These are phyloP conservation scores for Cladosporium sp. DNA, from an alignment of 2,329 filamentous ascomycete genomes.

Conservation along the genomic window DNA sequence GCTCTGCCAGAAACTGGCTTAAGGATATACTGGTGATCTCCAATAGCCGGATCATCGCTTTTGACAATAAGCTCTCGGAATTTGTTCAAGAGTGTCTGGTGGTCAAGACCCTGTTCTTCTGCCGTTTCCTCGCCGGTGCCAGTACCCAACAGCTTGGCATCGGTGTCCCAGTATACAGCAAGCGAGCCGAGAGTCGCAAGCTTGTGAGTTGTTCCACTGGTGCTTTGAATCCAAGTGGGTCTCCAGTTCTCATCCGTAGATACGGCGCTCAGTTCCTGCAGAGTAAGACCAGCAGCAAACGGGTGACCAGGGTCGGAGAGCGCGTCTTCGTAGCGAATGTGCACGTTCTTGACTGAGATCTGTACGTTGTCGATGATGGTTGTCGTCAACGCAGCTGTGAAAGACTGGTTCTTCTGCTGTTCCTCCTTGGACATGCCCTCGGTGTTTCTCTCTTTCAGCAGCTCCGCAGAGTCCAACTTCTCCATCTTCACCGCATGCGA, in stretches of 20 bases:
- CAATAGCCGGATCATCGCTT: slow-evolving; percentile 52
- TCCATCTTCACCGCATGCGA: slow-evolving; percentile 96
- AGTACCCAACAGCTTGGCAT: slow-evolving; percentile 75
- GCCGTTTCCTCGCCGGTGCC: slow-evolving; percentile 66
- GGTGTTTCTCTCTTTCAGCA: slow-evolving; percentile 86
- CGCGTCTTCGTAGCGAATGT: slow-evolving; percentile 95
- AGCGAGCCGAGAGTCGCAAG: slow-evolving; percentile 83
- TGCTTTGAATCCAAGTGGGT: slow-evolving; percentile 91
- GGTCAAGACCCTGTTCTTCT: slow-evolving; percentile 58
- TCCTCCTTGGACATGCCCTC: slow-evolving; percentile 93
- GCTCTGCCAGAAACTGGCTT: slow-evolving; percentile 94
- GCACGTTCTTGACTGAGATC: slow-evolving; percentile 96
- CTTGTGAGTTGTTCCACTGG: slow-evolving; percentile 80
- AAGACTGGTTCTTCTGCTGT: slow-evolving; percentile 95
- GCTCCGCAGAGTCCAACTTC: slow-evolving; percentile 91
- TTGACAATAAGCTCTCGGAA: slow-evolving; percentile 78
- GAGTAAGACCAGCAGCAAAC: slow-evolving; percentile 84
- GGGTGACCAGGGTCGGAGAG: slow-evolving; percentile 93
- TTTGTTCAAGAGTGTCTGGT: slow-evolving; percentile 70
- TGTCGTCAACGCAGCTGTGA: slow-evolving; percentile 88
- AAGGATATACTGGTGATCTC: slow-evolving; percentile 83
- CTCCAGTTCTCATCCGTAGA: slow-evolving; percentile 95
- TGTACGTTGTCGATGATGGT: slow-evolving; percentile 99
- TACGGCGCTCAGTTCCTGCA: slow-evolving; percentile 94
- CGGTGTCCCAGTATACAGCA: slow-evolving; percentile 97